Conservation (phyloP, 2,329 filamentous ascomycete genomes). For the Aspergillus sp. region DNA sequence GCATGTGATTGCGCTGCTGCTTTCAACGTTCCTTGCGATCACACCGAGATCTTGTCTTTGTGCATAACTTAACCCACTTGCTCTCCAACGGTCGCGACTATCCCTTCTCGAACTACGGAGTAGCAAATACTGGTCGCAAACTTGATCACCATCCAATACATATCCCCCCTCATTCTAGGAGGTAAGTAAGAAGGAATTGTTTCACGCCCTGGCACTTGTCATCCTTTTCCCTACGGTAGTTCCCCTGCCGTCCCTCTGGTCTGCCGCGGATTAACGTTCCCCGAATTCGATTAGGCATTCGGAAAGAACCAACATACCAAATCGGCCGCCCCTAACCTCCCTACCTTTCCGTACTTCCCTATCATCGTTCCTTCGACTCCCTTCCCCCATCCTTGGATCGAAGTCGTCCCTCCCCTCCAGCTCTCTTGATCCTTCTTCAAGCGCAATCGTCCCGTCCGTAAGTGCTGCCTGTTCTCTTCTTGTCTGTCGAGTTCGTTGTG, state of each 20-base stretch:
- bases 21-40: not conserved
- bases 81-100: not conserved
- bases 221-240: not conserved
- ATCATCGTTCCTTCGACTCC: not conserved
- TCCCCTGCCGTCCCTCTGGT: not conserved
- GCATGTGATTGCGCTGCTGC: not conserved
- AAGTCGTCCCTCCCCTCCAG: not conserved
- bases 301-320: conserved; percentile 21
- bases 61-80: not conserved
- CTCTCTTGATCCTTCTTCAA: conserved; percentile 2
- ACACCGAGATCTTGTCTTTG: not conserved
- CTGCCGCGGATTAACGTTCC: conserved; percentile 23
- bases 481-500: conserved; percentile 1
- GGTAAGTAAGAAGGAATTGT: not conserved
- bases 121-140: not conserved
- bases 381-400: not conserved
- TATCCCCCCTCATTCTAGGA: not conserved
- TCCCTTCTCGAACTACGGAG: not conserved
- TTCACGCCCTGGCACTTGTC: not conserved
- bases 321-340: conserved; percentile 18
- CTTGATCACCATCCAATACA: not conserved
- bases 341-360: conserved; percentile 1
- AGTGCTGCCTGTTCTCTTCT: conserved; percentile 4
- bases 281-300: conserved; percentile 21
- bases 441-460: conserved; percentile 6